Evolutionary conservation across 139 green algal genomes (phyloP), one percentile per base, ranked within the genome.

Genomic region (Parachlorella kessleri): DNA sequence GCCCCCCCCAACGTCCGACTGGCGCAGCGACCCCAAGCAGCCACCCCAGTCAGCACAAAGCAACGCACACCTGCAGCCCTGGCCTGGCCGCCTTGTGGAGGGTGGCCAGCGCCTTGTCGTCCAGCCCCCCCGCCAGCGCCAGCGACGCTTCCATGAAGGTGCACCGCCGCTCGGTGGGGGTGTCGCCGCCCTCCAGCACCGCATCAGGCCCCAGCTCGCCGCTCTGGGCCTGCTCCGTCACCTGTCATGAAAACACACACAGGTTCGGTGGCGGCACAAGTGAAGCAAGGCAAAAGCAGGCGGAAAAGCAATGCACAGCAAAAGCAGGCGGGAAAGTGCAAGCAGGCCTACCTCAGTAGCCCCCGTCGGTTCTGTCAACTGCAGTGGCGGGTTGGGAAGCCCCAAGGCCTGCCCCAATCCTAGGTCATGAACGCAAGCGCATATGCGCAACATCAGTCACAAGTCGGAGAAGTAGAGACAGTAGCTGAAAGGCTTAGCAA

Each of bases 121-220:
- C 80, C 63, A 98, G 82, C 24, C 95, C 95, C 4, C 78, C 78
- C 7, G 86, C 85, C 48, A 98, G 84, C 26, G 78, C 81, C 42
- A 96, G 81, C 9, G 92, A 87, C 36, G 98, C 87, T 76, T 98
- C 96, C 75, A 98, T 82, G 81, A 96, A 99, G 1, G 93, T 91
- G 74, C 83, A 92, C 10, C 89, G 85, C 41, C 91, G 85, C 48
- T 88, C 79, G 35, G 73, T 79, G 9, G 87, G 85, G 28, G 80
- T 87, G 42, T 83, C 72, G 38, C 94, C 93, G 28, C 92, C 92
- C 40, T 96, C 91, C 18, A 79, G 74, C 26, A 94, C 85, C 18
- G 81, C 73, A 55, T 90, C 87, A 8, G 79, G 55, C 1, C 86
- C 83, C 6, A 89, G 85, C 72, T 93, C 78, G 3, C 89, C 86